Percentiles rank a stretch among this genome's conserved stretches.
phyloP scores from a whole-genome alignment of 257 asterid species.

The Jacaranda copaia region DNA sequence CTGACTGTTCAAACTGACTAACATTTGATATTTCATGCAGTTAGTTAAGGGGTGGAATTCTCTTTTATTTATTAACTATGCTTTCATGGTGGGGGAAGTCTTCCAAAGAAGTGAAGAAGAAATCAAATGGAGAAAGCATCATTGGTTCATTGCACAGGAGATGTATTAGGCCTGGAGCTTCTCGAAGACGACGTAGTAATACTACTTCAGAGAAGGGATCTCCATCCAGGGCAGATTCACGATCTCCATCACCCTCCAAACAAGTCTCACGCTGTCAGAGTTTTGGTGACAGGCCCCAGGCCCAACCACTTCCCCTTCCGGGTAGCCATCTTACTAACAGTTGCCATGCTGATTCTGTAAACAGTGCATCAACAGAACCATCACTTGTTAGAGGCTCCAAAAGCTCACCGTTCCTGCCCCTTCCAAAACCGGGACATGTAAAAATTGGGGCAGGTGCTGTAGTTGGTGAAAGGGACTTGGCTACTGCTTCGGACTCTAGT shows the following conservation, averaged over 20 bases:
- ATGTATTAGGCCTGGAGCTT: conserved; percentile 48
- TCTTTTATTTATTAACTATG: conserved; percentile 42
- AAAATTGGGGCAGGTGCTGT: conserved; percentile 36
- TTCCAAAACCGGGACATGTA: conserved; percentile 35
- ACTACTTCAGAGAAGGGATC: conserved; percentile 44
- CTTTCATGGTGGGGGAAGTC: conserved; percentile 62
- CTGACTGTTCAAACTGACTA: conserved; percentile 22
- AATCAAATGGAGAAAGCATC: conserved; percentile 46
- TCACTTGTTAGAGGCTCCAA: conserved; percentile 39
- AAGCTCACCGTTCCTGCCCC: conserved; percentile 37
- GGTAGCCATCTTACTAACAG: conserved; percentile 29
- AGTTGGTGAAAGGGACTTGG: conserved; percentile 45
- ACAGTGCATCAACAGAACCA: conserved; percentile 38
- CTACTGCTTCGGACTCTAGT: conserved; percentile 46
- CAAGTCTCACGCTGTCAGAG: conserved; percentile 49
- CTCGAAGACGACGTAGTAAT: conserved; percentile 43
- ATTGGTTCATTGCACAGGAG: conserved; percentile 46
- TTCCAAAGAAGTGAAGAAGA: conserved; percentile 49
- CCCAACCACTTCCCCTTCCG: conserved; percentile 66
- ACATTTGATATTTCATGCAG: conserved; percentile 21
- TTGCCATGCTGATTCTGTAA: conserved; percentile 37
- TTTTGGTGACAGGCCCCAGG: conserved; percentile 45
- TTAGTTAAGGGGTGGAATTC: conserved; percentile 34
- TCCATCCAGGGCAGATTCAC: conserved; percentile 44
- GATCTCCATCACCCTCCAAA: conserved; percentile 45